A percentile compares a stretch with the other conserved stretches of the same genome.
Conservation (phyloP, 1,139 yeast genomes). For the Suhomyces yuchorum region DNA sequence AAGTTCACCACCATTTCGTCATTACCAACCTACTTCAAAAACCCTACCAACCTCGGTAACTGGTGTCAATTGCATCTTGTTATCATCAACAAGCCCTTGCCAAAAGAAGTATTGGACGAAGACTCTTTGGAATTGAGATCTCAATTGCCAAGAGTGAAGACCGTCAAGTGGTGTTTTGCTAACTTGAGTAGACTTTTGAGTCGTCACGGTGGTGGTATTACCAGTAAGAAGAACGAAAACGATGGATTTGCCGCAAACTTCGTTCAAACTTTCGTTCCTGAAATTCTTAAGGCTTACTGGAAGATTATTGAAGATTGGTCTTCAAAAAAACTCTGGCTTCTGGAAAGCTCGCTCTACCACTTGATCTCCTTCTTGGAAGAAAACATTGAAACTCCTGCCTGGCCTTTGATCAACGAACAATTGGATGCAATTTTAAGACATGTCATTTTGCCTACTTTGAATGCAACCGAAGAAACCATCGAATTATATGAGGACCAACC, state of each 20-base stretch:
- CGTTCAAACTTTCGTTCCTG: conserved; percentile 58
- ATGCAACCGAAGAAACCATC: conserved; percentile 55
- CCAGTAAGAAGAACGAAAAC: conserved; percentile 38
- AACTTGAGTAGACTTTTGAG: conserved; percentile 61
- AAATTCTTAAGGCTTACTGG: conserved; percentile 61
- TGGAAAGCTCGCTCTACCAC: conserved; percentile 61
- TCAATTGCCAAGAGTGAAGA: conserved; percentile 54
- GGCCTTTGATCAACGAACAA: conserved; percentile 57
- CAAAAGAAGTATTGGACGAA: conserved; percentile 38
- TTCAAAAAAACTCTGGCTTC: conserved; percentile 55
- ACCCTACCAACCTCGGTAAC: conserved; percentile 52
- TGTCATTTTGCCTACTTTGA: conserved; percentile 63
- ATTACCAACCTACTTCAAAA: conserved; percentile 59
- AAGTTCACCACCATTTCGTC: conserved; percentile 60
- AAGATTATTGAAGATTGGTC: conserved; percentile 62
- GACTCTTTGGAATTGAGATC: conserved; percentile 37
- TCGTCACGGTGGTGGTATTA: conserved; percentile 55
- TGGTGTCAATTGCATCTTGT: conserved; percentile 67
- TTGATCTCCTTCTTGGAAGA: conserved; percentile 67
- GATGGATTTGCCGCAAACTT: conserved; percentile 50
- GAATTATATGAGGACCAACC: conserved; percentile 73
- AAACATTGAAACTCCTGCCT: conserved; percentile 55
- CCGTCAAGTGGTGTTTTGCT: conserved; percentile 75
- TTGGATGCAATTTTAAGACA: conserved; percentile 60
- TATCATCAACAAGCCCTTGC: conserved; percentile 49